phyloP scores from a whole-genome alignment of 768 basidiomycete species.

The Amyloporia xantha region DNA sequence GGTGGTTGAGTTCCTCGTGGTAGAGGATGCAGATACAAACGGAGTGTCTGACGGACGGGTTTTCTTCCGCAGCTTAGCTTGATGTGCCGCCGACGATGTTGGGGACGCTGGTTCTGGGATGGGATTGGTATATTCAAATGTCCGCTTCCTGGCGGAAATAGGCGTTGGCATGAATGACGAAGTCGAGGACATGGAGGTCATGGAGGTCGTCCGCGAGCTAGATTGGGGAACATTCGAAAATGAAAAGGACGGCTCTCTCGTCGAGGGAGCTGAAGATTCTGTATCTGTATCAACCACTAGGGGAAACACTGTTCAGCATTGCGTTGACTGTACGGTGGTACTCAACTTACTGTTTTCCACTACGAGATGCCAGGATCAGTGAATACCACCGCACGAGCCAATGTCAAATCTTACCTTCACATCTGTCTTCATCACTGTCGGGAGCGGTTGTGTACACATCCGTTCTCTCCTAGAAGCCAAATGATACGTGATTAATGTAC shows the following conservation, averaged over 20 bases:
- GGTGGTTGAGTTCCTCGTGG: background rate
- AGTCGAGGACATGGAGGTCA: conserved; percentile 3
- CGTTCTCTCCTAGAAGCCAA: no score
- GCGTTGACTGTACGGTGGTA: no score
- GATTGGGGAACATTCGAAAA: background rate
- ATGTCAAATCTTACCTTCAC: background rate
- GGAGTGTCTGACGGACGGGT: background rate
- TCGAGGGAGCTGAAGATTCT: conserved; percentile 1
- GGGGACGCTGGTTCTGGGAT: background rate
- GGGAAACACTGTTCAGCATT: background rate
- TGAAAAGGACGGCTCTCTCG: conserved; percentile 6
- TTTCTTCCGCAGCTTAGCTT: background rate
- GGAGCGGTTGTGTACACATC: no score
- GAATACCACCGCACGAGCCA: no score
- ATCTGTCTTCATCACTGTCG: conserved; percentile 3
- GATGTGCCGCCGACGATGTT: background rate
- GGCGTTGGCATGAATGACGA: background rate
- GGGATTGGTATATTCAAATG: conserved; percentile 1
- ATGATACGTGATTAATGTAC: no score
- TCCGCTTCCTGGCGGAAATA: conserved; percentile 7
- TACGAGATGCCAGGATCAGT: no score
- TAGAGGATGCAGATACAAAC: background rate
- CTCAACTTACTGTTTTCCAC: no score
- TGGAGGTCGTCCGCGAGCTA: background rate
- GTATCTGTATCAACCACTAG: conserved; percentile 9